phyloP scores from a whole-genome alignment of 225 moss, liverwort and hornwort genomes.

The Takakia lepidozioides region DNA sequence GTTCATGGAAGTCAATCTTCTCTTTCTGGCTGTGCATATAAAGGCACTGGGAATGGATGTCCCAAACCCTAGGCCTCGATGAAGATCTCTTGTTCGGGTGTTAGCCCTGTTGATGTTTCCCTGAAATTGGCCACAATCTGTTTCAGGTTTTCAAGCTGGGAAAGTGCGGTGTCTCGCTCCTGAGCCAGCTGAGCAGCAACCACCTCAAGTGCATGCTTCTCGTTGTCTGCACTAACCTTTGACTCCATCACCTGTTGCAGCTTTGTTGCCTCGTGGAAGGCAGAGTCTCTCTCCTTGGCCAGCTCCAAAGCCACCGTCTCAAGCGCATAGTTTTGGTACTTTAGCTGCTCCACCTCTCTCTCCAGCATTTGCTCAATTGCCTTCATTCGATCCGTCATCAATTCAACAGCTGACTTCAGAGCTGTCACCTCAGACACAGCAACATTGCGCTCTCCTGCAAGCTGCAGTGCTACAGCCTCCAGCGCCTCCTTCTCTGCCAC shows the following conservation, averaged over 20 bases:
- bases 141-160: slow-evolving; percentile 58
- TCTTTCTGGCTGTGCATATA: too few relatives aligned
- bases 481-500: slow-evolving; percentile 65
- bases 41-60: slow-evolving; percentile 23
- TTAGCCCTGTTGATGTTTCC: slow-evolving; percentile 31
- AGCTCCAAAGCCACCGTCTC: slow-evolving; percentile 85
- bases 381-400: slow-evolving; percentile 69
- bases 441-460: slow-evolving; percentile 68
- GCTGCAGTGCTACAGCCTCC: slow-evolving; percentile 77
- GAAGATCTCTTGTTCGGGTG: slow-evolving; percentile 32
- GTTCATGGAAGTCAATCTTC: too few relatives aligned
- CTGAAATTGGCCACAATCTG: slow-evolving; percentile 26
- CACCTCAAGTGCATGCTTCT: slow-evolving; percentile 60
- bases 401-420: slow-evolving; percentile 57
- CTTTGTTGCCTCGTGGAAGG: slow-evolving; percentile 39
- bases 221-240: slow-evolving; percentile 14
- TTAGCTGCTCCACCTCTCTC: slow-evolving; percentile 55
- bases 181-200: slow-evolving; percentile 56
- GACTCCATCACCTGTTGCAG: slow-evolving; percentile 8
- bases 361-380: slow-evolving; percentile 70
- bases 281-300: slow-evolving; percentile 67
- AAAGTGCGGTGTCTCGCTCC: slow-evolving; percentile 59
- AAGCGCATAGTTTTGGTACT: slow-evolving; percentile 70
- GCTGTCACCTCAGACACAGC: slow-evolving; percentile 68
- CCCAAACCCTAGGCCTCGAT: slow-evolving; percentile 26